Evolutionary conservation across 257 asterid genomes (phyloP), one percentile per base, ranked within the genome.

Genomic region (Solanum chaucha): DNA sequence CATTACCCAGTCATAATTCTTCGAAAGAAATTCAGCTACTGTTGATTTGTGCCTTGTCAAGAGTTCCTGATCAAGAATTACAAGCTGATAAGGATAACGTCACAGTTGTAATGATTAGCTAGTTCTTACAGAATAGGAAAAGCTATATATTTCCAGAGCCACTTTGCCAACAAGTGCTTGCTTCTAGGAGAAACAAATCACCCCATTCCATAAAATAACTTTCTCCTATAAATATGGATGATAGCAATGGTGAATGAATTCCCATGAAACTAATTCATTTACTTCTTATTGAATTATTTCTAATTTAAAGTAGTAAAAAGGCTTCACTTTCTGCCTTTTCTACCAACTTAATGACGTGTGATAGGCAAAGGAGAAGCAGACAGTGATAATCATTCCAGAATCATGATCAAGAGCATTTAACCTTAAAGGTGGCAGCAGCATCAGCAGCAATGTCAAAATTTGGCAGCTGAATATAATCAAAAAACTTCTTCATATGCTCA

Each of bases 391-490:
- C 44, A 81, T 81, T 48, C 85, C 85, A 51, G 64, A 83, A 87
- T 61, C 84, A 41, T 59, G 58, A 41, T 58, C 83, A 61, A n/a
- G 71, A 44, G 87, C 26, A 85, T 82, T 48, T 81, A 46, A 92
- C 94, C 93, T 92, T 92, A 70, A 92, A 92, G 35, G 94, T 92
- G 20, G 93, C 92, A 74, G 90, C 92, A 78, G 94, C 94, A 88
- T 89, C 93, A 59, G 94, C 92, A 89, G 94, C 90, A 87, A 91
- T 90, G 46, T 92, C 93, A 64, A 92, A 92, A 89, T 92, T 92
- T 48, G 94, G 91, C 10, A 88, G 90, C 74, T 92, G 94, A 32
- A 90, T 92, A 51, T 84, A 92, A 71, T 89, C 91, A 70, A 91
- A 92, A 82, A 92, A 92, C 87, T 90, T 90, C 92, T 90, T 92